Evolutionary conservation across 768 basidiomycete species (phyloP).

Genomic region (Amylocystis lapponica): DNA sequence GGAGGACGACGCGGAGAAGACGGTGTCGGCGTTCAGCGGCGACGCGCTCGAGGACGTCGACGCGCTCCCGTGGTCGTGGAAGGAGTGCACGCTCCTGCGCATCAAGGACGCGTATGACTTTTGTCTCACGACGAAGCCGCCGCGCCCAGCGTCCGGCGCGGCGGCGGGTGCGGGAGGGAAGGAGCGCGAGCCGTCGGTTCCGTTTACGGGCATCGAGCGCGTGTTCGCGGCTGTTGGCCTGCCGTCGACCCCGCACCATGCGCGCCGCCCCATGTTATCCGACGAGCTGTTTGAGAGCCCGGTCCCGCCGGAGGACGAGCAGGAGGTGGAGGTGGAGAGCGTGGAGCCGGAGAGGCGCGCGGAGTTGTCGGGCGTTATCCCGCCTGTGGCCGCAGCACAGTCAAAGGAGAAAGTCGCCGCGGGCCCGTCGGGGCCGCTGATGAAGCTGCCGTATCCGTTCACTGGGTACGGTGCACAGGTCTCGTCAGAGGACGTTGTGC

Average conservation of each 20-base stretch:
- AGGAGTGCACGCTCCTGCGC: slow-evolving; percentile 59
- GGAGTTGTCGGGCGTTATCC: slow-evolving; percentile 36
- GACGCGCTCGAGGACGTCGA: slow-evolving; percentile 40
- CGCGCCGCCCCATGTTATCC: slow-evolving; percentile 52
- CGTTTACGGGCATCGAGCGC: slow-evolving; percentile 52
- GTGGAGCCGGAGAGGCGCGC: slow-evolving; percentile 14
- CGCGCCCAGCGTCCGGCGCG: slow-evolving; percentile 30
- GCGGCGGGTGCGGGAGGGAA: slow-evolving; percentile 26
- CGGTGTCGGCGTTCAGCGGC: slow-evolving; percentile 41
- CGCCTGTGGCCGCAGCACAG: slow-evolving; percentile 37
- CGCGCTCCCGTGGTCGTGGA: slow-evolving; percentile 76
- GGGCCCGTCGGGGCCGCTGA: slow-evolving; percentile 37
- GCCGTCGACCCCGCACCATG: slow-evolving; percentile 43
- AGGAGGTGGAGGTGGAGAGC: slow-evolving; percentile 14
- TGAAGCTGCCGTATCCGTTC: slow-evolving; percentile 68
- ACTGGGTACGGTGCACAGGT: slow-evolving; percentile 52
- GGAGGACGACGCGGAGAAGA: slow-evolving; percentile 67
- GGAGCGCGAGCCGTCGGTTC: slow-evolving; percentile 17
- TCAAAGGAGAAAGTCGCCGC: slow-evolving; percentile 40
- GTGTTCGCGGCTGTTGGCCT: slow-evolving; percentile 54
- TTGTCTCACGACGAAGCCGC: slow-evolving; percentile 48
- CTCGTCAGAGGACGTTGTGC: slow-evolving; percentile 59
- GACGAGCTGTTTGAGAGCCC: slow-evolving; percentile 56
- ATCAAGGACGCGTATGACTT: slow-evolving; percentile 80
- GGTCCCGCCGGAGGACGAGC: slow-evolving; percentile 30